Evolutionary conservation across 2,329 filamentous ascomycete species (phyloP), one percentile per base, ranked within the genome.

Genomic region (Stromatinia cepivora): DNA sequence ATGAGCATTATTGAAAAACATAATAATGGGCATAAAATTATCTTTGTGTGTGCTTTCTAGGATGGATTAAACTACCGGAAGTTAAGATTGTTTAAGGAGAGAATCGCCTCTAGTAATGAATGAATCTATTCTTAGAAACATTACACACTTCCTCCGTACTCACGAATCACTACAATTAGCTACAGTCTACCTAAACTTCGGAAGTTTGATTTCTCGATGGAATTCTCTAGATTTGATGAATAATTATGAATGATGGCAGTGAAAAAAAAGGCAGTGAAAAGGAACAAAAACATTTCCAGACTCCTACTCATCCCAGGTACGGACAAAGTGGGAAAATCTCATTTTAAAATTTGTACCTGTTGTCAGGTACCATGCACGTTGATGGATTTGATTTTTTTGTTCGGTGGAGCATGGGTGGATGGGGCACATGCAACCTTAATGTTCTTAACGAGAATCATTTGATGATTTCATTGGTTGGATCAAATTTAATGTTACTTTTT

Each of bases 281-380:
- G n/a, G 56, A n/a, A 15, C 13, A 25, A n/a, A 11, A n/a, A 7
- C 11, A 50, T 10, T 50, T 50, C 22, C 20, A 22, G 17, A 50
- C 20, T 50, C 22, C 7, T 11, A 48, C 8, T 10, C 45, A 48
- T 36, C 53, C 53, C 31, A 11, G 15, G 5, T 8, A 4, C 17
- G 58, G 4, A 62, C 58, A 34, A 62, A 62, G 52, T 59, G 65
- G 54, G 54, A 20, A 67, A 61, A 28, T 28, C 54, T 67, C 65
- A 67, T 67, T 67, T 67, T 67, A 67, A 67, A 67, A 52, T 48
- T 22, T 15, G 54, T 8, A 11, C 31, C 36, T 39, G 54, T 31
- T 45, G 63, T 52, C 42, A 15, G 58, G 58, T 48, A 20, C 59
- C 59, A 62, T 62, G 45, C 45, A 62, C 0, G 28, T 48, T 28